Percentiles rank a stretch among this genome's conserved stretches.
These are phyloP conservation scores for Pseudisothecium myosuroides DNA, from an alignment of 225 moss, liverwort and hornwort species.

Conservation along the genomic window DNA sequence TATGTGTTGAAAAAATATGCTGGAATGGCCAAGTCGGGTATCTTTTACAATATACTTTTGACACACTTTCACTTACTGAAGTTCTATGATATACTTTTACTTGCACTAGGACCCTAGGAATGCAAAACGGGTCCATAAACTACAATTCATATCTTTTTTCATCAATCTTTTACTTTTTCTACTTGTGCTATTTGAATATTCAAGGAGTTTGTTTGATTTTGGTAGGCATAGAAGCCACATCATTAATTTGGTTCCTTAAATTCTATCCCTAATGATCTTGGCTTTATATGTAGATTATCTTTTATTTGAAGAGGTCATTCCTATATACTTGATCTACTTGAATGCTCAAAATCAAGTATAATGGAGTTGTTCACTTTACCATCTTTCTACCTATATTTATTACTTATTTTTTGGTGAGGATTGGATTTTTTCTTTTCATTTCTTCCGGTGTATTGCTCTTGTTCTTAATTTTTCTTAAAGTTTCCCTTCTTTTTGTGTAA, in stretches of 20 bases:
- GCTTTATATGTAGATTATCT: too few relatives aligned
- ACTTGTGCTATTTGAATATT: neutral
- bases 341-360: neutral
- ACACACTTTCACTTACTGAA: rapidly evolving
- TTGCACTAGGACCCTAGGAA: neutral
- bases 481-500: too few relatives aligned
- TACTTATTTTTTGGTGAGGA: too few relatives aligned
- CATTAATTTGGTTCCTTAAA: neutral
- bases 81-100: neutral
- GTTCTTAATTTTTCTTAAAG: too few relatives aligned
- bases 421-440: too few relatives aligned
- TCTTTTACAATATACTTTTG: too few relatives aligned
- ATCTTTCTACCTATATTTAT: neutral
- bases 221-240: rapidly evolving
- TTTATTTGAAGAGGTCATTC: neutral
- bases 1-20: rapidly evolving
- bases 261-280: neutral
- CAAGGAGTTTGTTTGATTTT: neutral
- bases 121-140: rapidly evolving
- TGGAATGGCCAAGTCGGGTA: neutral
- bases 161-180: too few relatives aligned
- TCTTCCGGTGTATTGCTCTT: too few relatives aligned
- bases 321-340: neutral
- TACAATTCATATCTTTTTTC: neutral
- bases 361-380: neutral